phyloP scores from a whole-genome alignment of 1,284 basidiomycete genomes.

The Cryptococcus hybrid region DNA sequence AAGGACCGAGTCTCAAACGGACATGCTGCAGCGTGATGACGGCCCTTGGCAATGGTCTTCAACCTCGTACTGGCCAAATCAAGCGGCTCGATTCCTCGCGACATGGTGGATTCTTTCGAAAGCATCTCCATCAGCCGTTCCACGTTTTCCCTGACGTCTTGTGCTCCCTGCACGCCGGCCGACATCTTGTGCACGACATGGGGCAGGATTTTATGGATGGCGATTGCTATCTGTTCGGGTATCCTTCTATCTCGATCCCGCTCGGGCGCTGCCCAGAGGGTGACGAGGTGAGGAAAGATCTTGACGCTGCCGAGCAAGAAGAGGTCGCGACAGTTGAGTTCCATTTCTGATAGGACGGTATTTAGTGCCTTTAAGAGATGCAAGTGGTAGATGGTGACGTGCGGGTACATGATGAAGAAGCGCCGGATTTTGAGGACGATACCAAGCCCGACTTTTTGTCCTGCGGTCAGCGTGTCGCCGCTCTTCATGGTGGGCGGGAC shows the following conservation, averaged over 20 bases:
- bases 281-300: conserved; percentile 64
- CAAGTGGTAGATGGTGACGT: conserved; percentile 70
- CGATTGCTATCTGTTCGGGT: conserved; percentile 57
- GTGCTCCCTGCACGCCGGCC: conserved; percentile 16
- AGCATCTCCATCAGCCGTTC: conserved; percentile 55
- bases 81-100: conserved; percentile 60
- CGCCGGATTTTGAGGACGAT: conserved; percentile 65
- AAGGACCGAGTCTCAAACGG: conserved; percentile 26
- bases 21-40: not conserved
- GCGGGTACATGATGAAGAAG: conserved; percentile 61
- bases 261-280: conserved; percentile 62
- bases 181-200: conserved; percentile 59
- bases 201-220: conserved; percentile 68
- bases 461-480: not conserved
- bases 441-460: conserved; percentile 51
- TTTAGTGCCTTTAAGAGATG: conserved; percentile 69
- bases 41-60: conserved; percentile 6
- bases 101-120: conserved; percentile 61
- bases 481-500: conserved; percentile 17
- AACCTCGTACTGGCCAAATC: conserved; percentile 48
- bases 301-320: conserved; percentile 61
- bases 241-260: conserved; percentile 66
- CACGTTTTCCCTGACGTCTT: conserved; percentile 54
- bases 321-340: conserved; percentile 65
- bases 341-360: conserved; percentile 64